Base-by-base conservation (phyloP, 129 eudicot genomes). In the Artemisia tridentata region DNA sequence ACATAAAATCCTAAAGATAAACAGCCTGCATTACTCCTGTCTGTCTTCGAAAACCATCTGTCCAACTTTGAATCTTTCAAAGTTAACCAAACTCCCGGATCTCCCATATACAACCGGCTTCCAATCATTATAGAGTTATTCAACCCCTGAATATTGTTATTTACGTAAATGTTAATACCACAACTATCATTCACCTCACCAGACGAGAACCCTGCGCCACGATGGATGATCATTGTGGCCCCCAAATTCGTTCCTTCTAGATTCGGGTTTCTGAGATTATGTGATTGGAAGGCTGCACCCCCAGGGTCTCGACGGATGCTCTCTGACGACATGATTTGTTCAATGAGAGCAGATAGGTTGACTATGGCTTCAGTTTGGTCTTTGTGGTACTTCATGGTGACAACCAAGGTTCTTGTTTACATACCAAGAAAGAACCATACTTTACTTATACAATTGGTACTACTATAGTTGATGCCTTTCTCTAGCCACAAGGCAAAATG, bases 101-200 rank as follows among this genome's bases (percentile, higher is more conserved):
- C 93, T 4, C 86, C 81, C 86, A 86, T 80, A 51, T 70, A 34
- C 77, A 84, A 85, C 55, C 81, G 79, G 72, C 96, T 87, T 29
- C 91, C 96, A 29, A 90, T 63, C 91, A 90, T 65, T 23, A 86
- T 59, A 5, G 95, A 90, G 85, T 90, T 86, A 71, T 83, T 87
- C 29, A 83, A 81, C 14, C 96, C 96, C 20, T 86, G 90, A 13
- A 84, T 61, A 53, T 86, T 88, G 79, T 84, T 90, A 75, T 78
- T 84, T 51, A 90, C 78, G 61, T 86, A 90, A 29, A 90, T 86
- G 75, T 90, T 84, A 72, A 86, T 53, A 66, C 82, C 83, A 55
- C 88, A 80, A 64, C 80, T 29, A 3, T 88, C 91, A 10, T 72
- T 75, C 7, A 70, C 43, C 68, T 81, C 86, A 16, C 78, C 83